phyloP scores from a whole-genome alignment of 768 basidiomycete genomes.

The Lepiota subincarnata region DNA sequence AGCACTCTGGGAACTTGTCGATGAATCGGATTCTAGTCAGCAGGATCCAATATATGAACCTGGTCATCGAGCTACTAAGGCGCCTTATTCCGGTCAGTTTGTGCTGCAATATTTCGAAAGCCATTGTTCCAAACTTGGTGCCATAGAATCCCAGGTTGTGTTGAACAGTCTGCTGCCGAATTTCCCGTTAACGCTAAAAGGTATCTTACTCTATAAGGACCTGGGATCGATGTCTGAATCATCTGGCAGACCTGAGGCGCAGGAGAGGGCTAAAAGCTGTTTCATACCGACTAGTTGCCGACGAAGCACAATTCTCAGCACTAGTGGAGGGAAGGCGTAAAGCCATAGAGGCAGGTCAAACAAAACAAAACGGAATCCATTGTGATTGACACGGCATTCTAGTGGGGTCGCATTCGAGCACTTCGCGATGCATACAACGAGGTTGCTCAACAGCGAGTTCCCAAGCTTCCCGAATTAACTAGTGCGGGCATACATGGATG shows the following conservation, averaged over 20 bases:
- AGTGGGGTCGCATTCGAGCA: conserved; percentile 49
- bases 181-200: conserved; percentile 43
- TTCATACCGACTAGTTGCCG: conserved; percentile 38
- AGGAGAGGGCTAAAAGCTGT: conserved; percentile 21
- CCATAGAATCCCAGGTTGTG: conserved; percentile 24
- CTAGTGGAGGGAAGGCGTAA: conserved; percentile 43
- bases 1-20: conserved; percentile 32
- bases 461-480: conserved; percentile 25
- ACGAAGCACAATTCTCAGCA: conserved; percentile 28
- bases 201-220: conserved; percentile 16
- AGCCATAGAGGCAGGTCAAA: conserved; percentile 42
- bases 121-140: neutral
- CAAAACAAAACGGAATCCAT: neutral
- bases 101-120: neutral
- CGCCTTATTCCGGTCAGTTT: neutral
- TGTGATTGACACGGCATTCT: neutral
- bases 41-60: neutral
- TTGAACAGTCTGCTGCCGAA: conserved; percentile 28
- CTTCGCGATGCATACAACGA: conserved; percentile 37
- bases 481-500: conserved; percentile 44
- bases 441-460: conserved; percentile 14
- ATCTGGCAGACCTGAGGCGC: conserved; percentile 21
- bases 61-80: neutral
- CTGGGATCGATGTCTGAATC: neutral
- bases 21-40: neutral